phyloP scores from a whole-genome alignment of 2,329 filamentous ascomycete species.

The Plenodomus lindquistii region DNA sequence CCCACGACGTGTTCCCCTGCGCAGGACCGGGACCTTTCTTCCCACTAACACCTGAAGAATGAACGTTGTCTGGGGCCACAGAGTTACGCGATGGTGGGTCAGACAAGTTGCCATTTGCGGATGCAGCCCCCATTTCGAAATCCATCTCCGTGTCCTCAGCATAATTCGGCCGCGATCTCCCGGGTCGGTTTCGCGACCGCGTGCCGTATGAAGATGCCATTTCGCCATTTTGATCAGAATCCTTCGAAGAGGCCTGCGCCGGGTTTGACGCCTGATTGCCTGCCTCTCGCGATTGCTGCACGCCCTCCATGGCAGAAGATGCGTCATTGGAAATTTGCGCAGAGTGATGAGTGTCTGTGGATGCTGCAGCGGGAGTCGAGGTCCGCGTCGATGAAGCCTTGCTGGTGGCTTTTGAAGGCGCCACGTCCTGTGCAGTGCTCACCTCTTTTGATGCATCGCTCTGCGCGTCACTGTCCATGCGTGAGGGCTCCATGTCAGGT shows the following conservation, averaged over 20 bases:
- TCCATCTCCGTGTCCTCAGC: slow-evolving; percentile 94
- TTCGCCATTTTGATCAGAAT: slow-evolving; percentile 45
- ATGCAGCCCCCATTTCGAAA: slow-evolving; percentile 68
- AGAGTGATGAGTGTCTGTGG: slow-evolving; percentile 27
- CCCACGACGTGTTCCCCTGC: slow-evolving; percentile 46
- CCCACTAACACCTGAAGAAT: slow-evolving; percentile 37
- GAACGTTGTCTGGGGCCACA: slow-evolving; percentile 36
- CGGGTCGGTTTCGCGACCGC: slow-evolving; percentile 85
- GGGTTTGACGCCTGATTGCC: slow-evolving; percentile 30
- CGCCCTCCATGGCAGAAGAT: slow-evolving; percentile 29
- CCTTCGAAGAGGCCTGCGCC: slow-evolving; percentile 39
- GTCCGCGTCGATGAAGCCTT: slow-evolving; percentile 42
- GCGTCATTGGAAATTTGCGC: slow-evolving; percentile 32
- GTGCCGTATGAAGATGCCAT: slow-evolving; percentile 76
- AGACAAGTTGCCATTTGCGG: slow-evolving; percentile 61
- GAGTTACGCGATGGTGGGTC: slow-evolving; percentile 43
- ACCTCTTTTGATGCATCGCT: slow-evolving; percentile 21
- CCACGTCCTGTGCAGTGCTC: slow-evolving; percentile 29
- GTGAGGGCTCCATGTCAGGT: slow-evolving; percentile 32
- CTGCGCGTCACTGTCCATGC: slow-evolving; percentile 34
- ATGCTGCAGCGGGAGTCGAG: slow-evolving; percentile 36
- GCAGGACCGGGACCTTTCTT: slow-evolving; percentile 46
- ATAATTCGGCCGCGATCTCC: slow-evolving; percentile 84
- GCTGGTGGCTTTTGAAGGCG: slow-evolving; percentile 37
- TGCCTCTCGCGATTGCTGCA: slow-evolving; percentile 35